These are phyloP conservation scores for Rhizopogon rudus DNA, from an alignment of 768 basidiomycete species.

Conservation along the genomic window DNA sequence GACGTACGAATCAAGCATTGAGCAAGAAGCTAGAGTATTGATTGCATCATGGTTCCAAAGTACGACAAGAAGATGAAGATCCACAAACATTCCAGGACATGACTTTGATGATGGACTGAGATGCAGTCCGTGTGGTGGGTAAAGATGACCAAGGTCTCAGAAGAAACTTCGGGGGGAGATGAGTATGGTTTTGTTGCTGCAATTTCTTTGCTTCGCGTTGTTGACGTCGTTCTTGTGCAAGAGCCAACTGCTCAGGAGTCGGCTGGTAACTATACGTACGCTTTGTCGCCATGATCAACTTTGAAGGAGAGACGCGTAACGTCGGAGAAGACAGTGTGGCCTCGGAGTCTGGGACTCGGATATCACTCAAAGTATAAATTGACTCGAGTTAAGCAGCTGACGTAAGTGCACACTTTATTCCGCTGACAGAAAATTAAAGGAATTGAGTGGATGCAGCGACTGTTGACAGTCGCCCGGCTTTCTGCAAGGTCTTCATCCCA, in stretches of 20 bases:
- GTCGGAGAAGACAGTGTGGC: neutral
- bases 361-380: neutral
- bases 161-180: constrained; percentile 10
- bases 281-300: neutral
- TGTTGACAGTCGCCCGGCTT: constrained; percentile 20
- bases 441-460: constrained; percentile 30
- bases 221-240: constrained; percentile 40
- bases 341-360: neutral
- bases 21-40: constrained; percentile 55
- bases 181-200: constrained; percentile 12
- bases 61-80: neutral
- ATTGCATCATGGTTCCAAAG: constrained; percentile 2
- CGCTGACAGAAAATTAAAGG: neutral
- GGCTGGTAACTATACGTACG: constrained; percentile 15
- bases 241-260: constrained; percentile 53
- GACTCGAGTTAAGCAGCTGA: neutral
- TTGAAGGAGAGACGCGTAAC: neutral
- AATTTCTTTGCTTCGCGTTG: constrained; percentile 43
- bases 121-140: constrained; percentile 1
- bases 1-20: constrained; percentile 76
- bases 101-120: constrained; percentile 37
- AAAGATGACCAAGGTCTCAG: constrained; percentile 33
- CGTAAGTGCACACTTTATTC: neutral
- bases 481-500: constrained; percentile 8
- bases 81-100: constrained; percentile 82